Base-by-base conservation (phyloP, 495 filamentous ascomycete genomes). In the Lichenothelia convexa region DNA sequence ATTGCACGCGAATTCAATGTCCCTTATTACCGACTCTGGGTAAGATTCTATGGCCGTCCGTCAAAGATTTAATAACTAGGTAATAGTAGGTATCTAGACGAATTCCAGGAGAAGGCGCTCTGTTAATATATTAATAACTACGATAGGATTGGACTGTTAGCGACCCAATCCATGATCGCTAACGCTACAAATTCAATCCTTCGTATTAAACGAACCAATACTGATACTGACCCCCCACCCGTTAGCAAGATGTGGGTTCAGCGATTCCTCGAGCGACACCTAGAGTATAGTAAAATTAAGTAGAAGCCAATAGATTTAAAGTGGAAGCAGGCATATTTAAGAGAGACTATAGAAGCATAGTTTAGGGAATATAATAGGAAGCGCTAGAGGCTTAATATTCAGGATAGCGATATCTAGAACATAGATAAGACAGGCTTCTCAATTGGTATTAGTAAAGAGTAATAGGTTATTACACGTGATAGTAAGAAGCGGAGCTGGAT, bases 381-480 rank as follows among this genome's bases (percentile, higher is more conserved):
- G 16, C 17, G 21, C 17, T 18, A 36, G 11, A 11, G 42, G 15
- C 24, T 35, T 34, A 31, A 36, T 1, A 43, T 53, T 3, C 6
- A 22, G 17, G 2, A 18, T 17, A 6, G 23, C 11, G 49, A 53
- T 35, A 39, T 42, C 2, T 53, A 43, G 20, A 53, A 50, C 23
- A 39, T 52, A 24, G 45, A 53, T 35, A 34, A 53, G 33, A 46
- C 38, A 6, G 41, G 49, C 3, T 53, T 53, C 34, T 16, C 36
- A 2, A 47, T 51, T 38, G 49, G 48, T 5, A 45, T 45, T 1
- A 36, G 33, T 1, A 30, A 36, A 22, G 32, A 47, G 38, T 41
- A 52, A 31, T 51, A 32, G 44, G 36, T 51, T 33, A 41, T 52
- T 13, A 52, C 48, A 1, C 19, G 17, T 2, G 35, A 47, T 15